A percentile compares a stretch with the other conserved stretches of the same genome.
These are phyloP conservation scores for Barbarea vulgaris DNA, from an alignment of 345 rosid genomes.

Conservation along the genomic window DNA sequence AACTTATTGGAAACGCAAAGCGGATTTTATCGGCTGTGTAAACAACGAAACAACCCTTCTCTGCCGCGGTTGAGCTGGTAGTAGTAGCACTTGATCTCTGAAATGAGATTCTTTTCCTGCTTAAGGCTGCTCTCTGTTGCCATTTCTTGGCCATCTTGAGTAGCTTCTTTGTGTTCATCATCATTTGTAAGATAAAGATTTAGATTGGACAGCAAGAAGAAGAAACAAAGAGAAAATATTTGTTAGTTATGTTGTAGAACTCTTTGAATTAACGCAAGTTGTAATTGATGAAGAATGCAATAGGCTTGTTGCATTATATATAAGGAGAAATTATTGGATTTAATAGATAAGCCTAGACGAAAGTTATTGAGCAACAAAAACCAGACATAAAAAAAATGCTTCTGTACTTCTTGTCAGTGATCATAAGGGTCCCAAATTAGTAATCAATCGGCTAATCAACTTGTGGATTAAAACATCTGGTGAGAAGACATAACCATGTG, in stretches of 20 bases:
- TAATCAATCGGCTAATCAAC: neutral
- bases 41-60: slow-evolving; percentile 39
- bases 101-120: slow-evolving; percentile 22
- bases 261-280: neutral
- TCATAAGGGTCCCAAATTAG: slow-evolving; percentile 19
- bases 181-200: neutral
- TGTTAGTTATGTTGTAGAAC: neutral
- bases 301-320: neutral
- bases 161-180: slow-evolving; percentile 7
- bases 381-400: slow-evolving; percentile 17
- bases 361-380: neutral
- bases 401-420: slow-evolving; percentile 6
- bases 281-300: slow-evolving; percentile 7
- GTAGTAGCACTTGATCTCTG: neutral
- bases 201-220: neutral
- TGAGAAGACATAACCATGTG: slow-evolving; percentile 27
- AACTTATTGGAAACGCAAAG: slow-evolving; percentile 17
- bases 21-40: slow-evolving; percentile 27
- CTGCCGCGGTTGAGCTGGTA: neutral
- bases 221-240: neutral
- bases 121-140: slow-evolving; percentile 12
- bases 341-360: neutral
- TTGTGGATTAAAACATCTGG: neutral
- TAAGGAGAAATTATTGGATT: neutral
- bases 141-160: slow-evolving; percentile 25